These are phyloP conservation scores for Cercospora berteroae DNA, from an alignment of 2,329 filamentous ascomycete species.

Conservation along the genomic window DNA sequence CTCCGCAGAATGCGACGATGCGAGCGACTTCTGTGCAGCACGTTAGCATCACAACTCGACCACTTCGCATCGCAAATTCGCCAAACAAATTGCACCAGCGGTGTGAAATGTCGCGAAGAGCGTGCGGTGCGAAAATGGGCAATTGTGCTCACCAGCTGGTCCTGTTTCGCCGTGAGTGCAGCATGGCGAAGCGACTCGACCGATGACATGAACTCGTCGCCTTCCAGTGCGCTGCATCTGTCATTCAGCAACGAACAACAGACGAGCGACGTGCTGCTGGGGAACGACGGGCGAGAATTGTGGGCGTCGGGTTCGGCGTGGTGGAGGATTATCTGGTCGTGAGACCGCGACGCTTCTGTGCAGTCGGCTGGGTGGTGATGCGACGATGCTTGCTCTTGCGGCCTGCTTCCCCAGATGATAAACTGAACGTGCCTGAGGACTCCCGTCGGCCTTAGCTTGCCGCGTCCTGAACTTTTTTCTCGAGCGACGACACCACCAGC, in stretches of 20 bases:
- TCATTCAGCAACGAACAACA: constrained; percentile 39
- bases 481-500: not conserved
- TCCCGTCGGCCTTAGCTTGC: not conserved
- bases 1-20: constrained; percentile 17
- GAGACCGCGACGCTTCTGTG: constrained; percentile 3
- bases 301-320: constrained; percentile 3
- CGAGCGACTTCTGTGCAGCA: constrained; percentile 10
- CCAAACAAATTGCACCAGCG: not conserved
- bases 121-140: constrained; percentile 1
- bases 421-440: not conserved
- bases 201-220: constrained; percentile 48
- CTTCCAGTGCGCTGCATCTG: constrained; percentile 48
- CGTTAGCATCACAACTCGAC: constrained; percentile 13
- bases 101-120: not conserved
- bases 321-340: constrained; percentile 7
- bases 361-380: constrained; percentile 2
- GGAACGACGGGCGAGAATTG: not conserved
- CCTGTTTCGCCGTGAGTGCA: constrained; percentile 13
- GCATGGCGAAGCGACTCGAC: constrained; percentile 39
- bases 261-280: constrained; percentile 22
- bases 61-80: not conserved
- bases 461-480: constrained; percentile 1
- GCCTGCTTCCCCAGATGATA: not conserved
- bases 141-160: constrained; percentile 9
- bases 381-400: not conserved